Base-by-base conservation (phyloP, 805 yeast genomes). In the Hanseniaspora lindneri region DNA sequence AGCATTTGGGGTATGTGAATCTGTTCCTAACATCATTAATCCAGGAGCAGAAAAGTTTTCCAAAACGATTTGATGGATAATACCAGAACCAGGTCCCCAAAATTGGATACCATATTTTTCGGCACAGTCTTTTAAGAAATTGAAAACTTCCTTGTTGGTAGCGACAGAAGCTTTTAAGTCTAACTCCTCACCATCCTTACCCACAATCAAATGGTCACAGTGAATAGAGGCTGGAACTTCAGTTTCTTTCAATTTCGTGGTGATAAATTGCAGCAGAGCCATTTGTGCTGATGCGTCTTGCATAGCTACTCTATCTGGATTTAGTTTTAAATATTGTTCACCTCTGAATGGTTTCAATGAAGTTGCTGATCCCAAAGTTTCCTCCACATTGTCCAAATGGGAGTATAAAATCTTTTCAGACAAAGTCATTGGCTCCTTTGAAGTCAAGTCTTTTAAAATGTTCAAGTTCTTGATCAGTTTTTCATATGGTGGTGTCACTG, bases 211-310 rank as follows among this genome's bases (percentile, higher is more conserved):
- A 69, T 92, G 98, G 64, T 92, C 98, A 71, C 98, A 92, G 68
- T 92, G 98, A 54, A 92, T 89, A 6, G 96, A 84, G 17, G 85
- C 89, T 32, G 98, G 98, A 8, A 94, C 95, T 6, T 83, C 83
- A 17, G 95, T 89, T 32, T 76, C 66, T 44, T 82, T 71, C 76
- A 89, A 77, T 32, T 95, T 94, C 55, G 96, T 89, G 47, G 96
- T 86, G 95, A 92, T 92, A 71, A 92, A 92, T 69, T 92, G 98
- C 58, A 92, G 72, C 56, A 92, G 72, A n/a, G 98, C 98, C 85
- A 89, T 92, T 69, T 92, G 98, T 17, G 98, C 98, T 28, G 96
- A 84, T n/a, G 98, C 98, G 73, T 92, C 98, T 72, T 92, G 98
- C 94, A 94, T 89, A 24, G 98, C 98, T 41, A 92, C 97, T 65